phyloP scores from a whole-genome alignment of 2,329 filamentous ascomycete species.

The Purpureocillium takamizusanense region DNA sequence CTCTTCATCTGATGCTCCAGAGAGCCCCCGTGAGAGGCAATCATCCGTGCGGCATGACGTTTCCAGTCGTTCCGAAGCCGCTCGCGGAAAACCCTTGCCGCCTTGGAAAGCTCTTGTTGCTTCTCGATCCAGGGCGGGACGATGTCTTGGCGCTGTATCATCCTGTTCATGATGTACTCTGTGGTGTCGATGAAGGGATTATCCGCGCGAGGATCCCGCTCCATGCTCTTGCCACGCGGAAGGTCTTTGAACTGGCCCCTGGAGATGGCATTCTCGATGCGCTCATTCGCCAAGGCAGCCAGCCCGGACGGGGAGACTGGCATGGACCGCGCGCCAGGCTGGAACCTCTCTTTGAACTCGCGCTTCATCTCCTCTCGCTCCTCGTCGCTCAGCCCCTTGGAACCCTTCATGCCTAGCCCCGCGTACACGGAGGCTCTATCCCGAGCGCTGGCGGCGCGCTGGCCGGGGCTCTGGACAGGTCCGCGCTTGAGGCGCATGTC shows the following conservation, averaged over 20 bases:
- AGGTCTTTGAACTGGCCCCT: constrained; percentile 83
- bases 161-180: constrained; percentile 97
- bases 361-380: constrained; percentile 64
- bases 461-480: constrained; percentile 29
- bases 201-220: constrained; percentile 71
- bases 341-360: constrained; percentile 74
- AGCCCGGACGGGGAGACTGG: constrained; percentile 73
- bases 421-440: constrained; percentile 48
- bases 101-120: constrained; percentile 76
- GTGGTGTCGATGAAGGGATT: constrained; percentile 93
- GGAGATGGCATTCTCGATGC: constrained; percentile 89
- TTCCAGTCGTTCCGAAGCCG: constrained; percentile 78
- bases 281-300: constrained; percentile 75
- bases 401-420: constrained; percentile 33
- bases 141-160: constrained; percentile 92
- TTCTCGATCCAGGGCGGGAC: constrained; percentile 98
- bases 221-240: constrained; percentile 67
- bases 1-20: constrained; percentile 62
- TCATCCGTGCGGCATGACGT: constrained; percentile 69
- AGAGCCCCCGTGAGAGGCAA: constrained; percentile 67
- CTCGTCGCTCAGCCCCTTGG: constrained; percentile 51
- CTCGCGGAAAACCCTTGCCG: constrained; percentile 60
- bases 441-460: constrained; percentile 43
- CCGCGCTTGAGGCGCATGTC: constrained; percentile 40
- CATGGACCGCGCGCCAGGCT: constrained; percentile 60